A percentile compares a stretch with the other conserved stretches of the same genome.
phyloP scores from a whole-genome alignment of 805 yeast genomes.

The Teunomyces stri region DNA sequence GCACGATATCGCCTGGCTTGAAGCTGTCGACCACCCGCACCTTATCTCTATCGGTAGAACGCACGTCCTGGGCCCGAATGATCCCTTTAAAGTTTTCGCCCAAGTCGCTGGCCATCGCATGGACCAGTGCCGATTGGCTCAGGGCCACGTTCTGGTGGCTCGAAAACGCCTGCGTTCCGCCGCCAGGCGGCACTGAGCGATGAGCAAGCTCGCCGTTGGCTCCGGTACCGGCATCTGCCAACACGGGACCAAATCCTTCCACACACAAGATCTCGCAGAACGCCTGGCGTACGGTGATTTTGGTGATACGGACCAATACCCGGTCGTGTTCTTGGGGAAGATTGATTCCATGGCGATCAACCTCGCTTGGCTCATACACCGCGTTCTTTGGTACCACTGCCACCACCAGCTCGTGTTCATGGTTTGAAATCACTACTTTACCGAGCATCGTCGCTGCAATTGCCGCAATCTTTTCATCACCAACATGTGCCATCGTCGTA shows the following conservation, averaged over 20 bases:
- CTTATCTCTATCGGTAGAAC: slow-evolving; percentile 87
- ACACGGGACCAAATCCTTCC: slow-evolving; percentile 57
- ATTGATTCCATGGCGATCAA: slow-evolving; percentile 36
- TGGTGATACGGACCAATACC: slow-evolving; percentile 72
- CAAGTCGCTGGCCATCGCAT: slow-evolving; percentile 54
- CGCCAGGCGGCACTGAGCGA: slow-evolving; percentile 43
- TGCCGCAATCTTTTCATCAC: slow-evolving; percentile 39
- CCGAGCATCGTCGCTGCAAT: slow-evolving; percentile 66
- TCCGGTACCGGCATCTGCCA: slow-evolving; percentile 67
- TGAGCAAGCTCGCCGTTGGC: slow-evolving; percentile 46
- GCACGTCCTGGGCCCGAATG: slow-evolving; percentile 80
- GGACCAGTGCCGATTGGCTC: slow-evolving; percentile 36
- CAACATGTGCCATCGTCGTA: slow-evolving; percentile 48
- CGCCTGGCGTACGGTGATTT: slow-evolving; percentile 67
- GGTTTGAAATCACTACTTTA: slow-evolving; percentile 36
- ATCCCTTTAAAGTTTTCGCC: slow-evolving; percentile 90
- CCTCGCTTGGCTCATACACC: slow-evolving; percentile 23
- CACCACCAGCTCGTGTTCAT: slow-evolving; percentile 15
- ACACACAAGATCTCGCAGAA: slow-evolving; percentile 69
- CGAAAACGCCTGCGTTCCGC: slow-evolving; percentile 48
- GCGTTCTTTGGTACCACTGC: slow-evolving; percentile 28
- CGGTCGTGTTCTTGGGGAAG: slow-evolving; percentile 83
- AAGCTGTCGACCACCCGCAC: slow-evolving; percentile 77
- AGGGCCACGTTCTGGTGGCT: slow-evolving; percentile 37
- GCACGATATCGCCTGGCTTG: slow-evolving; percentile 88